Evolutionary conservation across 2,329 filamentous ascomycete species (phyloP).

Genomic region (Microdochium paspali): DNA sequence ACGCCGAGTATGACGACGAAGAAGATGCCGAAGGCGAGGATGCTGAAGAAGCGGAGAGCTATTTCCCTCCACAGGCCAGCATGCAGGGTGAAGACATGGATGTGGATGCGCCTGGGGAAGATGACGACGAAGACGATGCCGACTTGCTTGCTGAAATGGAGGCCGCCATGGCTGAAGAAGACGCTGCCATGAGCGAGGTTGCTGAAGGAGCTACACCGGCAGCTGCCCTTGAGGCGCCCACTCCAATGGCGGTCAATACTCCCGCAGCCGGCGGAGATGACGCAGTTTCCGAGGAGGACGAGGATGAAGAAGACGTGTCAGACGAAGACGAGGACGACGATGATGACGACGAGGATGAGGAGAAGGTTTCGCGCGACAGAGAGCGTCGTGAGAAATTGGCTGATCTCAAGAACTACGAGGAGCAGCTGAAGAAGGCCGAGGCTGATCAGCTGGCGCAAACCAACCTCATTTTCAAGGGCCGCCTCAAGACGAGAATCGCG

Average conservation of each 20-base stretch:
- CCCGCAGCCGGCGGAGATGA: constrained; percentile 32
- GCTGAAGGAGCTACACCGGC: constrained; percentile 28
- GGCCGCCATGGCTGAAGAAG: constrained; percentile 16
- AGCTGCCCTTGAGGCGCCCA: constrained; percentile 32
- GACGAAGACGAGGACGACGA: constrained; percentile 37
- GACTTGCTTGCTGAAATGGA: constrained; percentile 43
- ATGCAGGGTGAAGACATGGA: constrained; percentile 23
- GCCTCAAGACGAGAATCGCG: constrained; percentile 39
- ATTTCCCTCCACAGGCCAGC: constrained; percentile 13
- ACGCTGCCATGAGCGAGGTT: constrained; percentile 9
- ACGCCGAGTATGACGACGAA: constrained; percentile 30
- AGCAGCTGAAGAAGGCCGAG: constrained; percentile 35
- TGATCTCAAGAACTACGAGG: constrained; percentile 32
- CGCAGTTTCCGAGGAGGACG: constrained; percentile 34
- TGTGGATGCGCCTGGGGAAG: constrained; percentile 26
- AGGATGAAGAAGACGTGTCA: constrained; percentile 27
- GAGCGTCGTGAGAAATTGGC: constrained; percentile 46
- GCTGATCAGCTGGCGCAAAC: constrained; percentile 30
- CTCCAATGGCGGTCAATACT: constrained; percentile 35
- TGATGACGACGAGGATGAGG: constrained; percentile 42
- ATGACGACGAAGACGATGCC: constrained; percentile 44
- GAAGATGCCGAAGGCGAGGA: constrained; percentile 38
- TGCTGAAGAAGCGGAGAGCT: constrained; percentile 32
- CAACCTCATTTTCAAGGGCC: constrained; percentile 38
- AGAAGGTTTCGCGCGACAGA: constrained; percentile 42